Evolutionary conservation across 2,329 filamentous ascomycete species (phyloP).

Genomic region (Aaosphaeria arxii): DNA sequence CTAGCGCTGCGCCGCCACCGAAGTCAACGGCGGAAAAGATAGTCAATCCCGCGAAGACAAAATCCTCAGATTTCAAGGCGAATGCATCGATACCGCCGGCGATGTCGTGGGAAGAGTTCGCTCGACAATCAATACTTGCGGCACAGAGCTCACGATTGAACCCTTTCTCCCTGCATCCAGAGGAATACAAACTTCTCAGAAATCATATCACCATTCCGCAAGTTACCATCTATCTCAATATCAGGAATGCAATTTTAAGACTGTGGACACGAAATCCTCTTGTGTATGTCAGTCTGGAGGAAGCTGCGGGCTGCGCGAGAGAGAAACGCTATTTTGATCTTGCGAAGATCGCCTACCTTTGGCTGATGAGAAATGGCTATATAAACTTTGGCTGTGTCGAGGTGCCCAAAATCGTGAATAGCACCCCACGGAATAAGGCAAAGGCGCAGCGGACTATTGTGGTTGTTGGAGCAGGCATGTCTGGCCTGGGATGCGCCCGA

Average conservation of each 20-base stretch:
- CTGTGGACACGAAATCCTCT: slow-evolving; percentile 87
- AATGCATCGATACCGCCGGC: slow-evolving; percentile 81
- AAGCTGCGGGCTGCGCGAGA: slow-evolving; percentile 86
- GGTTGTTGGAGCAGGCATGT: slow-evolving; percentile 90
- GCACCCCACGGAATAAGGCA: slow-evolving; percentile 34
- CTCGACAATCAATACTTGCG: slow-evolving; percentile 84
- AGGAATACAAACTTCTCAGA: slow-evolving; percentile 78
- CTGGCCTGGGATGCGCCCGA: slow-evolving; percentile 85
- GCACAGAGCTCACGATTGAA: slow-evolving; percentile 87
- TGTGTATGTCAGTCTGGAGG: slow-evolving; percentile 74
- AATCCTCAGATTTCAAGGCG: slow-evolving; percentile 43
- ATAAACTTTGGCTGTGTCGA: slow-evolving; percentile 95
- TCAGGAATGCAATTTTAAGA: slow-evolving; percentile 88
- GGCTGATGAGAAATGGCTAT: slow-evolving; percentile 85
- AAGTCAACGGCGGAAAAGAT: slow-evolving; percentile 1
- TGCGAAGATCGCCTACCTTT: slow-evolving; percentile 85
- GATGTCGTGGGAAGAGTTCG: slow-evolving; percentile 73
- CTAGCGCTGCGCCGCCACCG: background rate
- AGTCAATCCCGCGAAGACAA: slow-evolving; percentile 18
- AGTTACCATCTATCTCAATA: slow-evolving; percentile 93
- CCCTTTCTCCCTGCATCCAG: slow-evolving; percentile 80
- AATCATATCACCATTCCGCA: slow-evolving; percentile 82
- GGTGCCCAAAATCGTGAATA: slow-evolving; percentile 50
- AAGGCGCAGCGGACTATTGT: slow-evolving; percentile 70
- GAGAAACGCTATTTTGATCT: slow-evolving; percentile 86